Evolutionary conservation across 345 rosid species (phyloP).

Genomic region (Hibiscus mutabilis): DNA sequence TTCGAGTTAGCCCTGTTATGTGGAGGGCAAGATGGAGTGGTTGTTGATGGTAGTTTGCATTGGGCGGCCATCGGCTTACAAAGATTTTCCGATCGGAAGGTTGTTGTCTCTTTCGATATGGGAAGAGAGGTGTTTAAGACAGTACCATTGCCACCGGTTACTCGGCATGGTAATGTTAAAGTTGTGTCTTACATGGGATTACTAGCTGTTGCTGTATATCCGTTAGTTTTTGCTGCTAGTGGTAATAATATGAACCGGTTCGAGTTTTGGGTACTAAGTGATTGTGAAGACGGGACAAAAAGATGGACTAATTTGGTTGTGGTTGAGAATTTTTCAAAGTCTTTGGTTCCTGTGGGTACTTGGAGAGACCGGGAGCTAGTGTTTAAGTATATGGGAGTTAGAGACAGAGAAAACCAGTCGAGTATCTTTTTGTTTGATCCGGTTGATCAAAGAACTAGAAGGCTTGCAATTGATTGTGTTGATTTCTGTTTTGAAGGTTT

Average conservation of each 20-base stretch:
- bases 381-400: background rate
- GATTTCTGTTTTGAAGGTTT: slow-evolving; percentile 15
- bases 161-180: slow-evolving; percentile 2
- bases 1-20: slow-evolving; percentile 4
- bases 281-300: background rate
- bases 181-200: slow-evolving; percentile 17
- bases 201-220: slow-evolving; percentile 24
- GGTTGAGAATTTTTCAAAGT: background rate
- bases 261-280: slow-evolving; percentile 21
- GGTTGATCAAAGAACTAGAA: background rate
- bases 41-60: slow-evolving; percentile 2
- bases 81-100: background rate
- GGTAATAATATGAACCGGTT: background rate
- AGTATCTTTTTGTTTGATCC: slow-evolving; percentile 9
- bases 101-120: slow-evolving; percentile 24
- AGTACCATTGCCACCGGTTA: background rate
- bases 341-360: slow-evolving; percentile 18
- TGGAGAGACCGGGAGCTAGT: slow-evolving; percentile 21
- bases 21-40: slow-evolving; percentile 2
- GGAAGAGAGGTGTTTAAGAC: slow-evolving; percentile 13
- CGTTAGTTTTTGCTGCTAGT: background rate
- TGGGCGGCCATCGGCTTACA: slow-evolving; percentile 19
- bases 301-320: slow-evolving; percentile 7
- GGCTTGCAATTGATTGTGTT: slow-evolving; percentile 4
- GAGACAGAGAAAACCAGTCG: background rate